Evolutionary conservation across 139 green algal genomes (phyloP), one percentile per base, ranked within the genome.

Genomic region (Chlorella sp.): DNA sequence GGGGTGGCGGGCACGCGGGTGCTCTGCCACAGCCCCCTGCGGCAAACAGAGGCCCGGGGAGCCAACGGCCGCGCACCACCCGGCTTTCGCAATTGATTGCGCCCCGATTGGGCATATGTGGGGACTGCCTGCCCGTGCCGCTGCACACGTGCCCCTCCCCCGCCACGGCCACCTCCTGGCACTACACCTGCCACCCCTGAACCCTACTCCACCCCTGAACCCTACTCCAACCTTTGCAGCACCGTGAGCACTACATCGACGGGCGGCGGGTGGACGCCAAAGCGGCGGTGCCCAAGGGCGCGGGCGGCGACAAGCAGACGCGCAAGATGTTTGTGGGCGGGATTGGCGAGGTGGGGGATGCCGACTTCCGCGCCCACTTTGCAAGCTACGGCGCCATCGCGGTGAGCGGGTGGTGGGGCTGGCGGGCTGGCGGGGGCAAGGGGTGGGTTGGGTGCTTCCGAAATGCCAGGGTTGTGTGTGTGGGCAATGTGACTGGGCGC

Each of bases 241-340:
- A 91, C 26, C 89, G 90, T 1, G 93, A 96, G 71, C 95, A 97
- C 89, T 86, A 91, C 57, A 94, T 98, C 34, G 91, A 97, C 82
- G 91, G 91, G 66, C 94, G 94, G 26, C 87, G 89, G 37, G 78
- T 97, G 36, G 96, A 98, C 40, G 94, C 93, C 68, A 96, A 97
- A 84, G 96, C 95, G 21, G 95, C 96, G 21, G 92, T 98, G 28
- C 96, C 95, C 30, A 94, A 94, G 81, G 92, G 93, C 30, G 87
- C 84, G 60, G 93, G 93, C 60, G 91, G 87, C 80, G 90, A 86
- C 81, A 88, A 91, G 69, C 90, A 94, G 12, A 95, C 93, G 26
- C 92, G 92, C 85, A 98, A 96, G 91, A 95, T 98, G 92, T 98
- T 98, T 93, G 96, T 98, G 37, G 96, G 95, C 30, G 96, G 96